Evolutionary conservation across 129 eudicot genomes (phyloP), one percentile per base, ranked within the genome.

Genomic region (Solidago caesia): DNA sequence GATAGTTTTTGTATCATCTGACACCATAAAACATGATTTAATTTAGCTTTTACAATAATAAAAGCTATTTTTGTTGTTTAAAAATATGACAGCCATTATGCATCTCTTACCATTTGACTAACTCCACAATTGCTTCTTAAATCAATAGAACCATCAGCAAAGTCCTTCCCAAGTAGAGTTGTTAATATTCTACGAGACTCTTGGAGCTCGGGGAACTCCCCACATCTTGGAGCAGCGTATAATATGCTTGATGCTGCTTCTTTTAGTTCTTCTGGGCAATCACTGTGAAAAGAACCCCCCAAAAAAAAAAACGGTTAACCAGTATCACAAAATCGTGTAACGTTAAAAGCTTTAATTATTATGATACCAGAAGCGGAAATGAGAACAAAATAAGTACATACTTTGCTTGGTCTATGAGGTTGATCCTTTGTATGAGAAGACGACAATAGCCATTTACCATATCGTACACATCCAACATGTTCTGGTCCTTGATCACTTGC

Each of bases 131-230:
- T 88, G 78, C 81, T 80, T 62, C 86, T 76, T n/a, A 87, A 76
- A 62, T 88, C 92, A 16, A 52, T 71, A 44, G 92, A 91, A 42
- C 81, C 79, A 62, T 69, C 75, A 3, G 70, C 87, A 52, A 94
- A 87, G 51, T 90, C 92, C 74, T 77, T 94, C 63, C 98, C 98
- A 42, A 80, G 90, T 16, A 79, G 75, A 26, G 85, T 64, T 11
- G 87, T 77, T 66, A 94, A 77, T 64, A 88, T 67, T 25, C 82
- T 55, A 15, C 98, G 89, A 56, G 90, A 77, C 84, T 88, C 87
- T 82, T 83, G 91, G 69, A 93, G 97, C 79, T 93, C 98, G 5
- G 98, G 97, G 45, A 90, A 87, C 66, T 90, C 97, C 8, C 98
- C 97, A 63, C 91, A 88, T 75, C 98, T 90, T 58, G 96, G 84